These are phyloP conservation scores for Cryptosporidium parvum DNA, from an alignment of 169 alveolate species.

Conservation along the genomic window DNA sequence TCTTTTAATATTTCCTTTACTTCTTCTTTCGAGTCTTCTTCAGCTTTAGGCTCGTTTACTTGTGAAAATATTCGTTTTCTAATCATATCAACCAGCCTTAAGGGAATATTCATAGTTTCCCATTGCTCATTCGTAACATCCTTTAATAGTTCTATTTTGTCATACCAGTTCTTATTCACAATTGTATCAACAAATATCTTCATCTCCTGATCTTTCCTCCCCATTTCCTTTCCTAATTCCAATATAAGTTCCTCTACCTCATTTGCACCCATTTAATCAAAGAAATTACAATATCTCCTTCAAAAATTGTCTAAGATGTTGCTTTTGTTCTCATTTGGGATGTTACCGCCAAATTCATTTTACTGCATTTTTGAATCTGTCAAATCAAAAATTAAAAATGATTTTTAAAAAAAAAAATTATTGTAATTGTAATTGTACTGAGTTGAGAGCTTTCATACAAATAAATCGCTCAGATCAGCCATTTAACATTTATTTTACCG, in stretches of 20 bases:
- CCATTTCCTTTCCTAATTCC: conserved; percentile 42
- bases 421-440: too few relatives aligned
- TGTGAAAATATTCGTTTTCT: not conserved
- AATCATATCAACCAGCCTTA: conserved; percentile 48
- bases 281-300: not conserved
- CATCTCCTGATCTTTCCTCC: conserved; percentile 55
- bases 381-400: not conserved
- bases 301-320: not conserved
- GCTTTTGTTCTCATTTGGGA: not conserved
- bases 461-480: too few relatives aligned
- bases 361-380: conserved; percentile 2
- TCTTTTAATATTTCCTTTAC: not conserved
- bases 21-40: not conserved
- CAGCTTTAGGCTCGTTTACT: not conserved
- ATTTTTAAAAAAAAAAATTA: not conserved
- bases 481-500: not conserved
- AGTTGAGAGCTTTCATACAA: too few relatives aligned
- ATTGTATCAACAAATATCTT: conserved; percentile 37
- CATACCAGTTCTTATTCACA: conserved; percentile 68
- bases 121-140: conserved; percentile 50
- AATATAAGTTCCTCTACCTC: conserved; percentile 40
- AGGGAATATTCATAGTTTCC: conserved; percentile 60
- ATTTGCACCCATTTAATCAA: conserved; percentile 5
- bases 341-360: not conserved
- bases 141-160: conserved; percentile 27